Conservation (phyloP, 208 protist genomes). For the Trypanosoma brucei region DNA sequence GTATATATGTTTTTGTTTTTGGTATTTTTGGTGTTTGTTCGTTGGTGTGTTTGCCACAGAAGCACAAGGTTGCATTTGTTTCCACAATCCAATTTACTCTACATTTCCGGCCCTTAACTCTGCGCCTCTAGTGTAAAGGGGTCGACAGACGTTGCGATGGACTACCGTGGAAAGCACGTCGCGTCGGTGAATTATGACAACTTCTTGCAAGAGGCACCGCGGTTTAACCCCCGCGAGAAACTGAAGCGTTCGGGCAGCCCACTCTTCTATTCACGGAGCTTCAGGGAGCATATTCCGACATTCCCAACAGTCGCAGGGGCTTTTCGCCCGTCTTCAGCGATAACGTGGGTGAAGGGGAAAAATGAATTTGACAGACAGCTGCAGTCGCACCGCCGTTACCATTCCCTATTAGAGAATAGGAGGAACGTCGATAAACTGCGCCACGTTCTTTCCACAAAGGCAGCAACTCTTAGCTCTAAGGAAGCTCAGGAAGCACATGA, state of each 20-base stretch:
- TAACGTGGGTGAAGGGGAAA: conserved; percentile 5
- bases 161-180: conserved; percentile 18
- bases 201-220: conserved; percentile 1
- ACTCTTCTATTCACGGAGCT: background rate
- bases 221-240: background rate
- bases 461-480: background rate
- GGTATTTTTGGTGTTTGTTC: no score
- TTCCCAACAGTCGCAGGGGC: background rate
- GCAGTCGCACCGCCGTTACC: conserved; percentile 2
- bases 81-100: no score
- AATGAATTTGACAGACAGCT: conserved; percentile 33
- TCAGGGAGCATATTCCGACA: conserved; percentile 4
- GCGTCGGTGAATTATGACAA: conserved; percentile 12
- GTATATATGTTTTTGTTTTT: no score
- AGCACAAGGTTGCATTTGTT: no score
- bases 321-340: background rate
- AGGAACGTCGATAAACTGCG: background rate
- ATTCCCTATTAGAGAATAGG: background rate
- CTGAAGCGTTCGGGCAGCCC: background rate
- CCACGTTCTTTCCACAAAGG: background rate
- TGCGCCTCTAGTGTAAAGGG: no score
- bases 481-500: background rate
- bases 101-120: no score
- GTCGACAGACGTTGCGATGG: background rate
- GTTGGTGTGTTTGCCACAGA: no score